Evolutionary conservation across 768 basidiomycete genomes (phyloP), one percentile per base, ranked within the genome.

Genomic region (Pleurotus ostreatus): DNA sequence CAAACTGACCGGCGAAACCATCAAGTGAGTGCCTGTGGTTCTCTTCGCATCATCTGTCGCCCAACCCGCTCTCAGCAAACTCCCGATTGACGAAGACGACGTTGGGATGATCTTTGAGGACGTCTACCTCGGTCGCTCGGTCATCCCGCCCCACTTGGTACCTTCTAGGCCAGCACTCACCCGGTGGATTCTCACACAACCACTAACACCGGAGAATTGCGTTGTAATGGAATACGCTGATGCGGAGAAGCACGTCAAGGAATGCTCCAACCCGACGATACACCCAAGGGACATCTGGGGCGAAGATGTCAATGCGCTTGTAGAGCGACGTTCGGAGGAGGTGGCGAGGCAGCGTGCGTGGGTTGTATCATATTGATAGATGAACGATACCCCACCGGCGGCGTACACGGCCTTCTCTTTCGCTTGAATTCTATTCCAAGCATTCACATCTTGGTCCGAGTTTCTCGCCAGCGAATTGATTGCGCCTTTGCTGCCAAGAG

Each of bases 71-170:
- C 11, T 25, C 52, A 94, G 92, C 64, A 83, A 81, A 65, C 73
- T 94, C 23, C 83, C 91, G 0, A 81, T 97, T 55, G 84, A 86
- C 61, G 89, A 91, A 63, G 87, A 91, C 51, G 96, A 98, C 59
- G 81, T 92, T 26, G 82, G 81, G 0, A 76, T 94, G 39, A 70
- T 98, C 53, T 93, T 92, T 62, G 96, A 98, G 61, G 96, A 98
- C 63, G 68, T 98, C 23, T 76, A 89, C 66, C 82, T 89, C 15
- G 88, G 88, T 3, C 83, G 93, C 25, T 88, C 89, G 3, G 74
- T 84, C 13, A 70, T 92, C 18, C 92, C 93, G 4, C 95, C 95
- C 0, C 81, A 89, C 55, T 76, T 80, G 13, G 81, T 94, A 8
- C 85, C 90, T 16, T 69, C 81, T 6, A 79, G 85, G 46, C 91